A percentile compares a stretch with the other conserved stretches of the same genome.
Conservation (phyloP, 768 basidiomycete genomes). For the Lanmaoa rubissima region DNA sequence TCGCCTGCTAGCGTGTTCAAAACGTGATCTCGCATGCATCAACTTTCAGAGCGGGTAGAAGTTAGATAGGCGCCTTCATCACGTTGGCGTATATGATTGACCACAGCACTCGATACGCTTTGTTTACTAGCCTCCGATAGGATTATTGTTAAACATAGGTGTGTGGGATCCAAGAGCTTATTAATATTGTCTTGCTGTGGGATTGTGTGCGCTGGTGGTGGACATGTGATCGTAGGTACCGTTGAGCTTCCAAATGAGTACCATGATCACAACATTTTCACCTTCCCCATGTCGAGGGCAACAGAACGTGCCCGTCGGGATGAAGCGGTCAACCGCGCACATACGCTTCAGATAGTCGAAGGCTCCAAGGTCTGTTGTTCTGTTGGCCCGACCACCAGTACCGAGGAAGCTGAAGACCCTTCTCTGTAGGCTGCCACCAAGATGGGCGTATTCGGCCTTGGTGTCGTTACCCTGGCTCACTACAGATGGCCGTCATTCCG, state of each 20-base stretch:
- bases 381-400: neutral
- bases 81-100: neutral
- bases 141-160: neutral
- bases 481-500: slow-evolving; percentile 72
- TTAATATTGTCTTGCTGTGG: neutral
- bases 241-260: slow-evolving; percentile 3
- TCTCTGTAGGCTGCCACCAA: slow-evolving; percentile 50
- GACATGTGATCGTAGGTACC: neutral
- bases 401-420: neutral
- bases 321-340: slow-evolving; percentile 57
- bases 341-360: slow-evolving; percentile 57
- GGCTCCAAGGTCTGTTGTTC: slow-evolving; percentile 49
- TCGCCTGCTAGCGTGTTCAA: slow-evolving; percentile 39
- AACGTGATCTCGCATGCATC: slow-evolving; percentile 35
- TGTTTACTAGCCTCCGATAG: neutral
- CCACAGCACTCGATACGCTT: neutral
- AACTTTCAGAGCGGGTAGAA: slow-evolving; percentile 18
- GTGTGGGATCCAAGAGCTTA: neutral
- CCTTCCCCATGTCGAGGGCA: slow-evolving; percentile 24
- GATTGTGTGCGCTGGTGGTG: neutral
- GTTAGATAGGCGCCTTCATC: neutral
- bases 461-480: slow-evolving; percentile 62
- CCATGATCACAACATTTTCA: neutral
- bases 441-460: slow-evolving; percentile 53
- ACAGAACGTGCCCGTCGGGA: slow-evolving; percentile 40